Conservation (phyloP, 2,329 filamentous ascomycete species). For the Golovinomyces cichoracearum region DNA sequence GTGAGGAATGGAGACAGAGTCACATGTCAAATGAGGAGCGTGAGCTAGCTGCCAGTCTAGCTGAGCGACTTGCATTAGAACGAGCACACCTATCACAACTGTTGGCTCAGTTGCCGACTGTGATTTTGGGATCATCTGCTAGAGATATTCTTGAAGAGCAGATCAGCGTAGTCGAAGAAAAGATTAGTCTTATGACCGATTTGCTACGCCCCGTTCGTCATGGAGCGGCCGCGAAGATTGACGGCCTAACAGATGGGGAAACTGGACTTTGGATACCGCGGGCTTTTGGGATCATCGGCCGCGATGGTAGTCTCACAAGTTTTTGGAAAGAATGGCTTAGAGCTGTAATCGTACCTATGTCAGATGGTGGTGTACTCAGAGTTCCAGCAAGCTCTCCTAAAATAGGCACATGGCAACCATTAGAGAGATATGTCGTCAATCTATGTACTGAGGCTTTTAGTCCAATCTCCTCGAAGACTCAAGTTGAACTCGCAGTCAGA, state of each 20-base stretch:
- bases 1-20: slow-evolving; percentile 58
- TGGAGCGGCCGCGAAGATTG: slow-evolving; percentile 87
- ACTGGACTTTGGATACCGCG: slow-evolving; percentile 89
- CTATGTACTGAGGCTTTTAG: slow-evolving; percentile 85
- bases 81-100: slow-evolving; percentile 73
- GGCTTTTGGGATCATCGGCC: slow-evolving; percentile 74
- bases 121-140: slow-evolving; percentile 53
- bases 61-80: slow-evolving; percentile 64
- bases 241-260: slow-evolving; percentile 81
- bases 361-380: slow-evolving; percentile 54
- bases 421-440: slow-evolving; percentile 93
- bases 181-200: slow-evolving; percentile 90
- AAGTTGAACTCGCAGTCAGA: slow-evolving; percentile 73
- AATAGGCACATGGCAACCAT: slow-evolving; percentile 80
- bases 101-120: slow-evolving; percentile 54
- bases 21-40: slow-evolving; percentile 80
- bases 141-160: slow-evolving; percentile 75
- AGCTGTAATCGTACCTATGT: slow-evolving; percentile 87
- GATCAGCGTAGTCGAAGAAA: slow-evolving; percentile 88
- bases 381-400: slow-evolving; percentile 73
- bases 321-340: slow-evolving; percentile 99
- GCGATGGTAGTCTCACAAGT: slow-evolving; percentile 54
- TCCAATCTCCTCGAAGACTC: slow-evolving; percentile 77
- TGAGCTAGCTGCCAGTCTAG: slow-evolving; percentile 74
- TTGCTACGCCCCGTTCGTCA: slow-evolving; percentile 77